Base-by-base conservation (phyloP, 495 filamentous ascomycete genomes). In the Penicillium odoratum region DNA sequence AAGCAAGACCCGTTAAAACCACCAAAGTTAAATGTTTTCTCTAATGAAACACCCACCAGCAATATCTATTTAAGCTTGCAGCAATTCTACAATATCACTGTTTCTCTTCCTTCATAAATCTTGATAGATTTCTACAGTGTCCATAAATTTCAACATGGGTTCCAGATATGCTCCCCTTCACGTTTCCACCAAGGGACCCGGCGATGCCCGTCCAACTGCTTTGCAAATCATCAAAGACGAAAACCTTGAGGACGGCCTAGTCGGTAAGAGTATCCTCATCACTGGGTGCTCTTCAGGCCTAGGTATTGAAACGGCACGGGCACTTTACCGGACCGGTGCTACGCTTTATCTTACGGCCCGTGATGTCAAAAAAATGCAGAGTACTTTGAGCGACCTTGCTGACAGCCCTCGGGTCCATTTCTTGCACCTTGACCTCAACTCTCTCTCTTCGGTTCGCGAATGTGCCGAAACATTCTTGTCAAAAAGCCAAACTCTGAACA, bases 191-290 rank as follows among this genome's bases (percentile, higher is more conserved):
- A n/a, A n/a, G n/a, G n/a, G n/a, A n/a, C n/a, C n/a, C n/a, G n/a
- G n/a, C n/a, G n/a, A n/a, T n/a, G n/a, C n/a, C n/a, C n/a, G n/a
- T n/a, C 81, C 81, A 16, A 85, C 82, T 6, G 82, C 78, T 10
- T 56, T 77, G 16, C 74, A 82, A 51, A 75, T 86, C 46, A 61
- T 86, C 55, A 42, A 75, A 48, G 81, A 84, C 57, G 72, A 84
- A 44, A 57, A 54, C 10, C 49, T 79, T 10, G 60, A 71, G 26
- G 73, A 70, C 29, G 70, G 68, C 13, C 54, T 78, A 11, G 54
- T 31, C 3, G 79, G 65, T 56, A 81, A 60, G 62, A 72, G 77
- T 25, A 66, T 81, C 42, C 51, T 84, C 25, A 68, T 84, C 45
- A 83, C 79, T 3, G 81, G 82, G 30, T 61, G 59, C 10, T 73